Evolutionary conservation across 768 basidiomycete genomes (phyloP).

Genomic region (Lactifluus piperatus): DNA sequence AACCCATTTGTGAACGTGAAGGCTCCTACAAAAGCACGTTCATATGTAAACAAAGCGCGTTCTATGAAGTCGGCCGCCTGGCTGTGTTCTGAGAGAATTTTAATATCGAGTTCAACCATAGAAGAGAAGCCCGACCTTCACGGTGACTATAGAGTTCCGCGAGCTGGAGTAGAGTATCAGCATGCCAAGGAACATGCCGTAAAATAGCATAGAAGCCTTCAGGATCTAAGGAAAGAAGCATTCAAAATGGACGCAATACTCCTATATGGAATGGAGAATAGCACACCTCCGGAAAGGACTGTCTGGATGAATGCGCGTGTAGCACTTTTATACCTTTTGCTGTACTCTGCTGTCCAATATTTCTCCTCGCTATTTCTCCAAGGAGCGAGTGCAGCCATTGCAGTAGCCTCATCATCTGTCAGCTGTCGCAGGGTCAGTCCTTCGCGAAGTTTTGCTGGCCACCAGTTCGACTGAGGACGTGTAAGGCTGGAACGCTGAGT

Average conservation of each 20-base stretch:
- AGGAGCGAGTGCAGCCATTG: constrained; percentile 33
- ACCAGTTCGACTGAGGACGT: constrained; percentile 69
- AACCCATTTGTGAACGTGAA: constrained; percentile 79
- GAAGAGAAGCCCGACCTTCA: constrained; percentile 49
- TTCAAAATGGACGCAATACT: neutral
- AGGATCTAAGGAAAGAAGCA: constrained; percentile 42
- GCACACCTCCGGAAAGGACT: constrained; percentile 73
- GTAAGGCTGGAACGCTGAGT: constrained; percentile 62
- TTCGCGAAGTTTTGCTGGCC: constrained; percentile 56
- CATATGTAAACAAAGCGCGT: constrained; percentile 89
- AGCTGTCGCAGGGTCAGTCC: constrained; percentile 61
- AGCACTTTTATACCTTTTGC: constrained; percentile 72
- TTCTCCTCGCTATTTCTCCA: constrained; percentile 49
- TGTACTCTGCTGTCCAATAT: constrained; percentile 88
- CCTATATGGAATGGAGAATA: neutral
- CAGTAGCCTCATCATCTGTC: constrained; percentile 43
- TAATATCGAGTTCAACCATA: neutral
- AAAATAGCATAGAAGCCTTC: constrained; percentile 70
- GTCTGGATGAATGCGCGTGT: constrained; percentile 74
- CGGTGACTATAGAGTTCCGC: constrained; percentile 80
- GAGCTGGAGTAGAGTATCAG: constrained; percentile 82
- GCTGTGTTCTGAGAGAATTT: constrained; percentile 52
- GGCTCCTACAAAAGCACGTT: constrained; percentile 77
- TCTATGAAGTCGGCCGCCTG: constrained; percentile 85
- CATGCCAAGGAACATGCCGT: constrained; percentile 81